Base-by-base conservation (phyloP, 306 rosid species). In the Alnus rubra region DNA sequence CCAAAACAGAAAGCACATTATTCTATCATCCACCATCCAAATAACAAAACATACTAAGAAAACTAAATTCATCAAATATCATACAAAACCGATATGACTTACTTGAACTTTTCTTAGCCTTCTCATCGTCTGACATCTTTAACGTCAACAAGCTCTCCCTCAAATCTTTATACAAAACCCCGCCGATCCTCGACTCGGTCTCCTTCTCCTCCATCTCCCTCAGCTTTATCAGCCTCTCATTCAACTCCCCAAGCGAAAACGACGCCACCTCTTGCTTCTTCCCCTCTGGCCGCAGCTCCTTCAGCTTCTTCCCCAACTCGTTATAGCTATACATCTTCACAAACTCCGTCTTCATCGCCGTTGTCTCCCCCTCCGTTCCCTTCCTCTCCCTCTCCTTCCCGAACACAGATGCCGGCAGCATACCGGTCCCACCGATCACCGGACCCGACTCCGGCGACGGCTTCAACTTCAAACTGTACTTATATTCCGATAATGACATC, bases 161-260 rank as follows among this genome's bases (percentile, higher is more conserved):
- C 72, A 68, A 68, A 19, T 42, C 72, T 49, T 3, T 9, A 42
- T 0, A 18, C 0, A 1, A 0, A 42, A 10, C 0, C 18, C 80
- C 83, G 0, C 0, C 1, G 11, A 15, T 1, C 9, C 7, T 8
- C 1, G 82, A 53, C n/a, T 23, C 42, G 1, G 68, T 6, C 74
- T 86, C 88, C 50, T 28, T 69, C 86, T 83, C 83, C 56, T 92
- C 97, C 74, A 82, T 67, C 56, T 86, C 84, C 83, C 89, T 89
- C 76, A 94, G 56, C 83, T 80, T 86, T 69, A 3, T 55, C 90
- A 94, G 78, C 88, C 97, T 91, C 76, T 86, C 89, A 76, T 65
- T 88, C 89, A 94, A 82, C 75, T 94, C 97, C 39, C 13, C 67
- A 69, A 94, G 56, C 1, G 97, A 88, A 83, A 94, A 92, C 91